Evolutionary conservation across 495 filamentous ascomycete species (phyloP).

Genomic region (Podospora pseudoanserina): DNA sequence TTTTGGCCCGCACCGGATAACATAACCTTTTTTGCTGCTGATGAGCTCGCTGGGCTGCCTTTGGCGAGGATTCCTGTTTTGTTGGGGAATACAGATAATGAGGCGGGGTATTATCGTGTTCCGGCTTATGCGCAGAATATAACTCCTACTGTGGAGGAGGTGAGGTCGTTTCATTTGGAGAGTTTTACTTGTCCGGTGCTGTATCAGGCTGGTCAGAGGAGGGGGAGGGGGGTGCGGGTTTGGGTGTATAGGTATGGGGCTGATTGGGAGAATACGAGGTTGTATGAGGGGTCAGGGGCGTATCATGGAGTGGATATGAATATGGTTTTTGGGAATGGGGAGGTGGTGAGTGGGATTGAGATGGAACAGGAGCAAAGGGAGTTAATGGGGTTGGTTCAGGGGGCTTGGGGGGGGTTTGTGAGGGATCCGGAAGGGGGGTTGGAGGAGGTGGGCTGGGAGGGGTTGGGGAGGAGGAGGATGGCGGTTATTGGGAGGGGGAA

Average conservation of each 20-base stretch:
- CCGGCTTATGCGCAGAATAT: slow-evolving; percentile 10
- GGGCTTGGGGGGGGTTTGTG: slow-evolving; percentile 45
- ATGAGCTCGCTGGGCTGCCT: slow-evolving; percentile 30
- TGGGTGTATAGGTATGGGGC: slow-evolving; percentile 36
- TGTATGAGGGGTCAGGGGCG: slow-evolving; percentile 37
- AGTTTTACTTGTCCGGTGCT: slow-evolving; percentile 24
- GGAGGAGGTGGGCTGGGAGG: slow-evolving; percentile 12
- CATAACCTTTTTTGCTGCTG: slow-evolving; percentile 35
- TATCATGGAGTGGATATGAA: slow-evolving; percentile 50
- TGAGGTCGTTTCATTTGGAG: slow-evolving; percentile 17
- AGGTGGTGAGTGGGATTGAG: slow-evolving; percentile 37
- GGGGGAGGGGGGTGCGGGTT: slow-evolving; percentile 27
- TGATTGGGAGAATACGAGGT: slow-evolving; percentile 42
- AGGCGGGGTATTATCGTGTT: slow-evolving; percentile 19
- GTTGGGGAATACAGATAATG: slow-evolving; percentile 13
- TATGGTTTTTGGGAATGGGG: slow-evolving; percentile 45
- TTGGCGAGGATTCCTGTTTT: slow-evolving; percentile 5
- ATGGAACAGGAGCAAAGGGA: slow-evolving; percentile 27
- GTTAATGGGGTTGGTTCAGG: slow-evolving; percentile 35
- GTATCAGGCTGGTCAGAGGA: slow-evolving; percentile 15
- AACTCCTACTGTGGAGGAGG: slow-evolving; percentile 4
- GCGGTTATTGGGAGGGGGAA: neutral
- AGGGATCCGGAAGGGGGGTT: slow-evolving; percentile 12
- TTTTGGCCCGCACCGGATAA: slow-evolving; percentile 19
- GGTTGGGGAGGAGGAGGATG: neutral